Evolutionary conservation across 768 basidiomycete species (phyloP), one percentile per base, ranked within the genome.

Genomic region (Lactifluus subvellereus): DNA sequence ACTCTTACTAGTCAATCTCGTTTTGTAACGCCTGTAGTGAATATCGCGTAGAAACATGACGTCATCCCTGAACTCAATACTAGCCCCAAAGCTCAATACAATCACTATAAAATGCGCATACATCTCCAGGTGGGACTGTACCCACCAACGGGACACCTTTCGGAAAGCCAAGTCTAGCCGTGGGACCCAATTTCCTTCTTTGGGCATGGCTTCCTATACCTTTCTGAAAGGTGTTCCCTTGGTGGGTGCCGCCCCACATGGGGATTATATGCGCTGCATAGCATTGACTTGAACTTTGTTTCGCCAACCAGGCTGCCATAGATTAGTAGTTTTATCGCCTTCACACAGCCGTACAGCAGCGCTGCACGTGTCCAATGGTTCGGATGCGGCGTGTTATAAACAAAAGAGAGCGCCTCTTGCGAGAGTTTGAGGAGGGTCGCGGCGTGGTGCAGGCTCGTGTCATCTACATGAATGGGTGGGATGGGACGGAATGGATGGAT

Each of bases 1-100:
- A 37, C 22, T 37, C n/a, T n/a, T 42, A 35, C 51, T 38, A 30
- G 33, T 60, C 22, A 16, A 53, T 30, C 16, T 61, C 54, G 60
- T 40, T 61, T 61, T 61, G 60, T 61, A 59, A 37, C 22, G 37
- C n/a, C 5, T 10, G 20, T n/a, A 22, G 2, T 40, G 6, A 47
- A 47, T 52, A 22, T 37, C 43, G 43, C 43, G n/a, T 45, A 20
- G n/a, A 45, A 45, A 32, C 30, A 55, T 32, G 22, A 27, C 13
- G 7, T 27, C 22, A 27, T 20, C n/a, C n/a, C 7, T 47, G 9
- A 20, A 47, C 20, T 20, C n/a, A 16, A 47, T 47, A 47, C 45
- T 47, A n/a, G 20, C 22, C 22, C 22, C 4, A 48, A 48, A 22
- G 22, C 47, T 22, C 20, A 48, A 48, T 27, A 27, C 22, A 48